Base-by-base conservation (phyloP, 192 early-diverging fungal species). In the Coemansia umbellata region DNA sequence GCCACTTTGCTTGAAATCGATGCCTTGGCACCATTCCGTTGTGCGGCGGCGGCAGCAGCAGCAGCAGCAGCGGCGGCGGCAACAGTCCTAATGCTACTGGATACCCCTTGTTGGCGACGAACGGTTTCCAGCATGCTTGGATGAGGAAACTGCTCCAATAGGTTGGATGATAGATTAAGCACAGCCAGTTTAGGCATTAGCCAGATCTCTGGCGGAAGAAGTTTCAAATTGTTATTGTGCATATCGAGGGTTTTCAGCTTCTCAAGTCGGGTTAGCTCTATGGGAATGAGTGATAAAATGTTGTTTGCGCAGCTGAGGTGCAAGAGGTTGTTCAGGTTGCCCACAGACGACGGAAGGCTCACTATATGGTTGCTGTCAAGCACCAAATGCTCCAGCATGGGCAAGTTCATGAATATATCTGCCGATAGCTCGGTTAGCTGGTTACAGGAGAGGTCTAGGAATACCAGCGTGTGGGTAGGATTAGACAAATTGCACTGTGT, bases 161-260 rank as follows among this genome's bases (percentile, higher is more conserved):
- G 55, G 47, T 95, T 95, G 15, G 88, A 91, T 1, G 85, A 89
- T 22, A 81, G 80, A 45, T 93, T 95, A n/a, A 95, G 66, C 9
- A 71, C 55, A 30, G 66, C 66, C 17, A 95, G 79, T 17, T 75
- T 80, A 36, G 78, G 63, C 63, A 89, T 90, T 31, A 79, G 55
- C 90, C 90, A 92, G 14, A 92, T 86, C 53, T 89, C 87, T 10
- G 80, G 78, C 0, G 87, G 88, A 8, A 92, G 62, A 35, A 84
- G 67, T 40, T 80, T 80, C 26, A 92, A 59, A 30, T 89, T 85
- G 67, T 92, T 92, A 55, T 83, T 84, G 33, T 91, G 90, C 10
- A 91, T 55, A 49, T 90, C 87, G 31, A 92, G 61, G 4, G 63
- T 65, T 15, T 66, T 65, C 44, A 92, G 72, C 8, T 86, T 78